Evolutionary conservation across 1,284 basidiomycete species (phyloP).

Genomic region (Trametes versicolor): DNA sequence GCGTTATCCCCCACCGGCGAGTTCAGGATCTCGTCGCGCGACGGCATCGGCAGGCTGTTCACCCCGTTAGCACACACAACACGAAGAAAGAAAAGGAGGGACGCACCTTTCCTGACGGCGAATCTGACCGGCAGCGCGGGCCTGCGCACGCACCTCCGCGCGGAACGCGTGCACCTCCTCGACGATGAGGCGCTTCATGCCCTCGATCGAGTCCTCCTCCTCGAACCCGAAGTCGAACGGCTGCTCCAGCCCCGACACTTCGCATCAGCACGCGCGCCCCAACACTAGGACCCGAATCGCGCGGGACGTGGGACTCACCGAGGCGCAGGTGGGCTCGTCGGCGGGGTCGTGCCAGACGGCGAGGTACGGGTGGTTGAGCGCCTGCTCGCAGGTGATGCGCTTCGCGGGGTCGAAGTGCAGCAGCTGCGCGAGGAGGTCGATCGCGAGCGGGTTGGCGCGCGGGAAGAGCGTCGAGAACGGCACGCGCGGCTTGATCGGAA

Average conservation of each 20-base stretch:
- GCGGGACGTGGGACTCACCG: slow-evolving; percentile 24
- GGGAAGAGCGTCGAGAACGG: slow-evolving; percentile 94
- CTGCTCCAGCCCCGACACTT: slow-evolving; percentile 46
- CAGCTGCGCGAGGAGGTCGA: slow-evolving; percentile 92
- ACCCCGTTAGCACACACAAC: slow-evolving; percentile 1
- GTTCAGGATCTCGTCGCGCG: slow-evolving; percentile 80
- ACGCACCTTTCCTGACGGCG: slow-evolving; percentile 77
- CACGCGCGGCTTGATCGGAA: slow-evolving; percentile 96
- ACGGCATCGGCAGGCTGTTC: slow-evolving; percentile 75
- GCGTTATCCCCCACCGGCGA: slow-evolving; percentile 78
- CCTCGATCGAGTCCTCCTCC: slow-evolving; percentile 94
- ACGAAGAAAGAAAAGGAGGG: neutral
- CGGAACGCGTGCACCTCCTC: slow-evolving; percentile 94
- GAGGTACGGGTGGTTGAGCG: slow-evolving; percentile 94
- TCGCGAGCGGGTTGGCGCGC: slow-evolving; percentile 91
- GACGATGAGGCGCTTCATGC: slow-evolving; percentile 97
- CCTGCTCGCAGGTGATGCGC: slow-evolving; percentile 96
- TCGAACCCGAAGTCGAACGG: slow-evolving; percentile 99
- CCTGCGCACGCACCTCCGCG: slow-evolving; percentile 82
- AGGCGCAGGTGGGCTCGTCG: slow-evolving; percentile 81
- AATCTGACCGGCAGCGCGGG: slow-evolving; percentile 72
- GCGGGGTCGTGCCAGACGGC: slow-evolving; percentile 96
- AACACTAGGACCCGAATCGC: too few relatives aligned
- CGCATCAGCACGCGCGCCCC: too few relatives aligned
- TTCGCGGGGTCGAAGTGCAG: slow-evolving; percentile 97